Evolutionary conservation across 371 early-diverging fungal species (phyloP), one percentile per base, ranked within the genome.

Genomic region (Circinella umbellata): DNA sequence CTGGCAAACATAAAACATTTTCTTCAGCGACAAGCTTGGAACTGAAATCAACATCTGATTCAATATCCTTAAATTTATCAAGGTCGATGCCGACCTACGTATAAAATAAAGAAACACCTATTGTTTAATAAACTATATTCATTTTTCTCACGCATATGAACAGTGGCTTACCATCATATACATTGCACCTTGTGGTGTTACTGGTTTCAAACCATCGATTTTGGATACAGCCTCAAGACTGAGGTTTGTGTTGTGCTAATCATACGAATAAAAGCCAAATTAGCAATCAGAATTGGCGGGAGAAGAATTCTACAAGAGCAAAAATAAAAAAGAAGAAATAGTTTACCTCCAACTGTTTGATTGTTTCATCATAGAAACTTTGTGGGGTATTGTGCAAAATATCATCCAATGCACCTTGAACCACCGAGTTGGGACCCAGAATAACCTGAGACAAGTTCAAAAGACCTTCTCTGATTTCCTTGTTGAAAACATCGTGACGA

Each of bases 161-260:
- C 14, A 17, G 73, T 61, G 55, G 11, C 49, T 69, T 71, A 75
- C 90, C 97, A 96, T 96, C 83, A 95, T 86, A 76, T 95, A 96
- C 96, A 96, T 96, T 62, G 96, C 96, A 60, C 96, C 97, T 81
- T 96, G 94, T 27, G 97, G 96, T 11, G 86, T 76, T 27, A 96
- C 88, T 53, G 93, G 90, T 15, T 80, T 75, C 60, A 96, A 75
- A 8, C 96, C 95, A 15, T 90, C 89, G n/a, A 93, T 88, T 63
- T 86, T 83, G 61, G 83, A 78, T 5, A 95, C 75, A 51, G 81
- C 80, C 4, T 88, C 79, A 20, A 83, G 76, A 72, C 90, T 87
- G 39, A 94, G 42, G 34, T 82, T 81, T 20, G 95, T 92, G 69
- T 94, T 90, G n/a, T 78, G 68, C 85, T 87, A 73, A 4, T n/a